A percentile compares a stretch with the other conserved stretches of the same genome.
Evolutionary conservation across 495 filamentous ascomycete species (phyloP).

Genomic region (Talaromyces liani): DNA sequence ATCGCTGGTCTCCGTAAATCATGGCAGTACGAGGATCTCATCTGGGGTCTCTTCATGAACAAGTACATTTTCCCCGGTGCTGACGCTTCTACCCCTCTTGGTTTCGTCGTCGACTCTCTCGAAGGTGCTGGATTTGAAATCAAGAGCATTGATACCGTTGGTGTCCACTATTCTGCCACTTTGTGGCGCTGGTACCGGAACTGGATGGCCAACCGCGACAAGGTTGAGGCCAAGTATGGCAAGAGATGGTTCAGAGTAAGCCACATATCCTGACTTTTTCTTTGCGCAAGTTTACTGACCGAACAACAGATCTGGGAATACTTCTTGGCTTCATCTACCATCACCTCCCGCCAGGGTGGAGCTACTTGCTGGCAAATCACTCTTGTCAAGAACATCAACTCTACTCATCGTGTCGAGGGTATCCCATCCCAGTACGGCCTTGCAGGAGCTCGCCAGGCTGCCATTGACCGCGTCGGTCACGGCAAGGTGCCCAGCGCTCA

Average conservation of each 20-base stretch:
- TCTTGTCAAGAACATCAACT: constrained; percentile 96
- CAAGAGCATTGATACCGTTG: constrained; percentile 70
- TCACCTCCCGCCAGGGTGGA: constrained; percentile 84
- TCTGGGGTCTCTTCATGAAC: constrained; percentile 74
- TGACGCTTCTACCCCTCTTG: constrained; percentile 59
- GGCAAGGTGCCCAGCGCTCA: constrained; percentile 36
- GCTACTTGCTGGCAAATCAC: constrained; percentile 96
- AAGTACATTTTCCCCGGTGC: constrained; percentile 70
- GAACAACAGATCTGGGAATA: constrained; percentile 84
- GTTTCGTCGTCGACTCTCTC: constrained; percentile 56
- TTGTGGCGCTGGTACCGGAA: constrained; percentile 99
- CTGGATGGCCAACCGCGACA: constrained; percentile 94
- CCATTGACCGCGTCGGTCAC: constrained; percentile 28
- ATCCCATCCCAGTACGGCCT: constrained; percentile 69
- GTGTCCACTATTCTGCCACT: constrained; percentile 95
- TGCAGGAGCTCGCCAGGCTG: constrained; percentile 52
- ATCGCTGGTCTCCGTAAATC: constrained; percentile 61
- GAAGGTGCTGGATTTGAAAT: constrained; percentile 59
- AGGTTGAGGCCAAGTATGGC: constrained; percentile 93
- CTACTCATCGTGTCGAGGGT: constrained; percentile 87
- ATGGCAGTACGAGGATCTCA: constrained; percentile 69
- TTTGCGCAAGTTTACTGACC: not conserved
- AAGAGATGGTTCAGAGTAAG: constrained; percentile 92
- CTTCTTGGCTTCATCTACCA: constrained; percentile 92
- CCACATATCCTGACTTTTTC: not conserved